Evolutionary conservation across 177 flowering plant species (phyloP).

Genomic region (Tripterygium wilfordii): DNA sequence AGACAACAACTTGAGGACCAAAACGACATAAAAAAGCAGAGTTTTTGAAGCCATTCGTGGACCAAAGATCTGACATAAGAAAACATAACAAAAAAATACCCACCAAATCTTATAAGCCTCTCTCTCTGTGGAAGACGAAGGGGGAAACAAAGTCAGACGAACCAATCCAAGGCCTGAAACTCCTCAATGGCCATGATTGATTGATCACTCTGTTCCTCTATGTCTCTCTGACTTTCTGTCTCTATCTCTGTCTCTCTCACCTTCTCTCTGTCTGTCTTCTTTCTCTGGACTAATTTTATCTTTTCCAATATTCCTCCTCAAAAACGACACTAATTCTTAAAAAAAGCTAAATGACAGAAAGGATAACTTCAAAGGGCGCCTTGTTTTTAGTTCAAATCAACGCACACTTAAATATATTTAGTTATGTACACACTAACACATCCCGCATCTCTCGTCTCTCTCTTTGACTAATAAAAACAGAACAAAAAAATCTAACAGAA

Average conservation of each 20-base stretch:
- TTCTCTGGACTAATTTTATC: conserved; percentile 7
- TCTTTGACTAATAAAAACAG: too few species aligned
- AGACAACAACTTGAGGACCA: too few species aligned
- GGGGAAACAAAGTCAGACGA: conserved; percentile 11
- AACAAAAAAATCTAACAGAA: too few species aligned
- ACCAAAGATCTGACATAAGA: conserved; percentile 9
- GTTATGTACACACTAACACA: too few species aligned
- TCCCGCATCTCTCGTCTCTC: too few species aligned
- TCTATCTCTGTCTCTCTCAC: too few species aligned
- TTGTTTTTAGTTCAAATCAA: conserved; percentile 32
- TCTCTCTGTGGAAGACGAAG: not conserved
- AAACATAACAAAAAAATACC: too few species aligned
- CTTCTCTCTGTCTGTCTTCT: conserved; percentile 1
- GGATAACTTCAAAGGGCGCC: conserved; percentile 29
- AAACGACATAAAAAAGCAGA: too few species aligned
- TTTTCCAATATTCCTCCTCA: conserved; percentile 14
- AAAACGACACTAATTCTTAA: conserved; percentile 21
- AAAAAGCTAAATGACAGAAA: conserved; percentile 29
- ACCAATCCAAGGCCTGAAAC: conserved; percentile 15
- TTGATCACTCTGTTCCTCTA: conserved; percentile 3
- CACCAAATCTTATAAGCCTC: conserved; percentile 14
- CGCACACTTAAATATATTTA: too few species aligned
- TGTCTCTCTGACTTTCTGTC: not conserved
- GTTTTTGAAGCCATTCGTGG: too few species aligned
- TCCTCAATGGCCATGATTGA: conserved; percentile 18